Percentiles rank a stretch among this genome's conserved stretches.
These are phyloP conservation scores for Pachysandra terminalis DNA, from an alignment of 164 flowering plant genomes.

Conservation along the genomic window DNA sequence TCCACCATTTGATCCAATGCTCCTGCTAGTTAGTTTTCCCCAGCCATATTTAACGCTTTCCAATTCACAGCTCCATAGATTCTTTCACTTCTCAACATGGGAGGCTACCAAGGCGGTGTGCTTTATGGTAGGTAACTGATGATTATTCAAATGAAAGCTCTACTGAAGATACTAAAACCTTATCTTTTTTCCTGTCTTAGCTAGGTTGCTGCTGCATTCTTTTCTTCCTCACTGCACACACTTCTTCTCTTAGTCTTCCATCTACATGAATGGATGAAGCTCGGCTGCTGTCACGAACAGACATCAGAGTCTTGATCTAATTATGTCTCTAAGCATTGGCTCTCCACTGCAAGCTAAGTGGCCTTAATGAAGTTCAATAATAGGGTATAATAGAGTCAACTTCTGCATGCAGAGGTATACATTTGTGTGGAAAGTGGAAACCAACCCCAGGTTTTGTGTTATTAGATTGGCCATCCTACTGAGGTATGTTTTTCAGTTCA, in stretches of 20 bases:
- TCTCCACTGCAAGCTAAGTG: neutral
- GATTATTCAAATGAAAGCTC: neutral
- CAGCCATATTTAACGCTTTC: neutral
- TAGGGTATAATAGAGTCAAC: neutral
- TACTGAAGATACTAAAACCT: too few species aligned
- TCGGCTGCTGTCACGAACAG: neutral
- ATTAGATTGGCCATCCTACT: neutral
- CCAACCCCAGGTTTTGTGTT: neutral
- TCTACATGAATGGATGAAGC: neutral
- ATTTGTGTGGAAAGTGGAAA: neutral
- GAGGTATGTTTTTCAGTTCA: neutral
- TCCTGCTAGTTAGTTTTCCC: neutral
- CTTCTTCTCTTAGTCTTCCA: neutral
- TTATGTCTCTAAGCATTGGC: neutral
- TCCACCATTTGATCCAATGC: neutral
- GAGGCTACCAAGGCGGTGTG: neutral
- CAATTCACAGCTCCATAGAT: neutral
- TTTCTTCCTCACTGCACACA: neutral
- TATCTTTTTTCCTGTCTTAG: too few species aligned
- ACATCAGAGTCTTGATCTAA: too few species aligned
- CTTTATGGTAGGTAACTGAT: constrained; percentile 1
- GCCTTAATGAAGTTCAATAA: too few species aligned
- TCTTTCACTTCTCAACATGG: neutral
- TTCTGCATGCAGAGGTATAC: neutral
- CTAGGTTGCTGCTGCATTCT: too few species aligned